phyloP scores from a whole-genome alignment of 148 eudicot species.

The Polygonum maritimum region DNA sequence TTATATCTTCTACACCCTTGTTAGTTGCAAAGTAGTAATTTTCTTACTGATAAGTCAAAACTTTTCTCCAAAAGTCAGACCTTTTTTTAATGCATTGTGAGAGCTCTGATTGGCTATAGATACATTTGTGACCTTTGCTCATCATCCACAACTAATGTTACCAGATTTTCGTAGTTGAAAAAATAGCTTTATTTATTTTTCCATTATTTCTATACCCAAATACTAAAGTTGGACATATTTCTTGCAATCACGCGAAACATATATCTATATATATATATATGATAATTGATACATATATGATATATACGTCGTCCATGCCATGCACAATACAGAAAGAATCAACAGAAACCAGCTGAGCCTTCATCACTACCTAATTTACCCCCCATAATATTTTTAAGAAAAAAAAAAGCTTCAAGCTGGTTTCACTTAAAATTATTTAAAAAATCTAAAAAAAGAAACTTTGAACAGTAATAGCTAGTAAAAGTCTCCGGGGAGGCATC shows the following conservation, averaged over 20 bases:
- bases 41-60: not conserved
- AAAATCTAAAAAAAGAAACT: not conserved
- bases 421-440: not conserved
- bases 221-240: not conserved
- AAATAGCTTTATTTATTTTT: not conserved
- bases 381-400: not conserved
- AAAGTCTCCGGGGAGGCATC: conserved; percentile 9
- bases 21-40: not conserved
- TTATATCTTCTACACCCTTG: not conserved
- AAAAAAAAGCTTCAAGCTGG: not conserved
- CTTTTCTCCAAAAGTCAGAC: not conserved
- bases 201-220: not conserved
- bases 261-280: not conserved
- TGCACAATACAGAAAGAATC: conserved; percentile 1
- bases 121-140: not conserved
- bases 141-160: not conserved
- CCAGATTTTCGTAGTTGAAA: not conserved
- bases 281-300: not conserved
- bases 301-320: not conserved
- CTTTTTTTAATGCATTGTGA: not conserved
- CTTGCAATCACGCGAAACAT: too few species aligned
- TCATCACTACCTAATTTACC: not conserved
- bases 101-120: not conserved
- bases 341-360: conserved; percentile 8
- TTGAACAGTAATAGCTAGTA: not conserved